Base-by-base conservation (phyloP, 2,329 filamentous ascomycete genomes). In the Ophiostoma pallidulum region DNA sequence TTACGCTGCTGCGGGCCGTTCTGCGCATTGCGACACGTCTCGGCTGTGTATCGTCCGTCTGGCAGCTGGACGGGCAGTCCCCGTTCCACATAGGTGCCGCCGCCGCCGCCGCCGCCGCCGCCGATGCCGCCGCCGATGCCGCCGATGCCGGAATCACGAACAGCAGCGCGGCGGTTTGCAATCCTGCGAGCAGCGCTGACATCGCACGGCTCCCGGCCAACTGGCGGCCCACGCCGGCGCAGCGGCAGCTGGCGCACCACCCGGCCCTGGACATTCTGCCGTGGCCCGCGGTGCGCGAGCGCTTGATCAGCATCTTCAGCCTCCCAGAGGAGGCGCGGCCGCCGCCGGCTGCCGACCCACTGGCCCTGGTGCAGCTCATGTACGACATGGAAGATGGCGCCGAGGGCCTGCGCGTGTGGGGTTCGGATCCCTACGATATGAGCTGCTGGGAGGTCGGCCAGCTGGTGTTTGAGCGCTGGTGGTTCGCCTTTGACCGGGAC, bases 401-500 rank as follows among this genome's bases (percentile, higher is more conserved):
- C 0, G 75, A 79, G 53, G 76, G 76, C 1, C 55, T 72, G 44
- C 58, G 70, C 12, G 66, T 80, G 51, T 72, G 68, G 58, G 69
- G 72, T 4, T 57, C 61, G 0, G 71, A 77, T 51, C 70, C 73
- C 18, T 73, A 70, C 51, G 65, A 73, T 41, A 61, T 66, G 6
- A 57, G 59, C 20, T 65, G 64, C 26, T 81, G 76, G 75, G 77
- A 81, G 58, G 66, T 80, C 12, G 75, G 76, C 1, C 74, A 79
- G 59, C 56, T 68, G n/a, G 60, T 79, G 19, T 79, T 78, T 58
- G 68, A 72, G 59, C 66, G 70, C 35, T 80, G 77, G 77, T 81
- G 75, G 75, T 80, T 77, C 60, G 60, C 76, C 31, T 73, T 80
- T 56, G 76, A 80, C 55, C 58, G 65, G 8, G 63, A 64, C 10